Evolutionary conservation across 1,139 yeast species (phyloP), one percentile per base, ranked within the genome.

Genomic region (Blastobotrys serpentis): DNA sequence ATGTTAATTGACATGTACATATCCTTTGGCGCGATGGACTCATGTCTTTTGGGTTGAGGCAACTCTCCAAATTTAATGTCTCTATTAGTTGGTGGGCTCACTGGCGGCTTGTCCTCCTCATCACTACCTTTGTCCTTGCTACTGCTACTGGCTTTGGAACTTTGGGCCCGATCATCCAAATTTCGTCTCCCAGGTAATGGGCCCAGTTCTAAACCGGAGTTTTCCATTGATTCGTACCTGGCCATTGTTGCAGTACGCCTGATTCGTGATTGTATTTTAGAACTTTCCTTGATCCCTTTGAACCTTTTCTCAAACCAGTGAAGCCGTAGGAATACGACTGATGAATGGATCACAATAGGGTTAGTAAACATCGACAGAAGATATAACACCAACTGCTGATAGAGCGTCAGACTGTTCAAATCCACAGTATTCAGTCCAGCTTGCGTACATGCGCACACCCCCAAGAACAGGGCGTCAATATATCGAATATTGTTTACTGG

Each of bases 231-330:
- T 11, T 19, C 40, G 16, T 36, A 36, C 14, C 22, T 36, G 1
- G 84, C 82, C 29, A 86, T 64, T 0, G 95, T 87, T 30, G 86
- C 86, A 0, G 86, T 78, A 50, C 95, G 74, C 59, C 97, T 77
- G 86, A 87, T 83, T 62, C 80, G 78, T 63, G 81, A 84, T 62
- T 89, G 84, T 55, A 79, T 64, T 61, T 85, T 86, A 17, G 96
- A 86, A 48, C 77, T 76, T 50, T 76, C 80, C 56, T 84, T 84
- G 61, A 94, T 90, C 56, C 84, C 80, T 63, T 87, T 92, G 65
- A 94, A 89, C 59, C 85, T 79, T 54, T 89, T 77, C 63, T 90
- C 96, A 67, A 87, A 92, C 86, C 95, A 86, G 64, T 86, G 87
- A 42, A 92, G 71, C 46, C 98, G 75, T n/a, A 90, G 73, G 57